Evolutionary conservation across 176 grass and related monocot genomes (phyloP).

Genomic region (Carex parvula): DNA sequence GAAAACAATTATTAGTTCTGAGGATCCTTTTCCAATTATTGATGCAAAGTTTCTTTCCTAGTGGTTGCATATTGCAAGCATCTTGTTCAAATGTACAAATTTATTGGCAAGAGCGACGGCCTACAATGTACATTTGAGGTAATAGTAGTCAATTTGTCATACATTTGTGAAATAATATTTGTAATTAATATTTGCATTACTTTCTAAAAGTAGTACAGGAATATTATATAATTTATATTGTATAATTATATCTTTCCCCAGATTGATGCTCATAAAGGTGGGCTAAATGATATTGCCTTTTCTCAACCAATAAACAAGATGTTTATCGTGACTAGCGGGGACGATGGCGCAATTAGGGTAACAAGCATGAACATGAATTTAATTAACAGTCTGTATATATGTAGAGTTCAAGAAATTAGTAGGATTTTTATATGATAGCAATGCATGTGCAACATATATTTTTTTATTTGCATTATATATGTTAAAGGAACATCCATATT

Average conservation of each 20-base stretch:
- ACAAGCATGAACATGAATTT: background rate
- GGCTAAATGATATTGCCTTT: conserved; percentile 38
- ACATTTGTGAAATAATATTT: background rate
- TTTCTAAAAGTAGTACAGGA: background rate
- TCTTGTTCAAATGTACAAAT: conserved; percentile 30
- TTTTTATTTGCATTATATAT: background rate
- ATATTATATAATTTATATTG: background rate
- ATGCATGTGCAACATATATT: no score
- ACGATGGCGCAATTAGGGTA: conserved; percentile 37
- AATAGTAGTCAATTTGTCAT: background rate
- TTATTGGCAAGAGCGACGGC: background rate
- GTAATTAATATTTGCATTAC: background rate
- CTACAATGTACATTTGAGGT: conserved; percentile 29
- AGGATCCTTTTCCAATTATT: background rate
- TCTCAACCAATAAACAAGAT: conserved; percentile 20
- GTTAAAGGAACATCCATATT: background rate
- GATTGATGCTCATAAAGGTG: conserved; percentile 38
- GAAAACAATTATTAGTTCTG: background rate
- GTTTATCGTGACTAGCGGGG: conserved; percentile 28
- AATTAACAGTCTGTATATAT: background rate
- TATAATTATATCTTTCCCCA: background rate
- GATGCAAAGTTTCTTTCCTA: background rate
- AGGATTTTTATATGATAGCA: no score
- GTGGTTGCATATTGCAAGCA: conserved; percentile 32
- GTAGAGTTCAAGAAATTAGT: no score